Evolutionary conservation across 2,329 filamentous ascomycete genomes (phyloP), one percentile per base, ranked within the genome.

Genomic region (Colletotrichum sp.): DNA sequence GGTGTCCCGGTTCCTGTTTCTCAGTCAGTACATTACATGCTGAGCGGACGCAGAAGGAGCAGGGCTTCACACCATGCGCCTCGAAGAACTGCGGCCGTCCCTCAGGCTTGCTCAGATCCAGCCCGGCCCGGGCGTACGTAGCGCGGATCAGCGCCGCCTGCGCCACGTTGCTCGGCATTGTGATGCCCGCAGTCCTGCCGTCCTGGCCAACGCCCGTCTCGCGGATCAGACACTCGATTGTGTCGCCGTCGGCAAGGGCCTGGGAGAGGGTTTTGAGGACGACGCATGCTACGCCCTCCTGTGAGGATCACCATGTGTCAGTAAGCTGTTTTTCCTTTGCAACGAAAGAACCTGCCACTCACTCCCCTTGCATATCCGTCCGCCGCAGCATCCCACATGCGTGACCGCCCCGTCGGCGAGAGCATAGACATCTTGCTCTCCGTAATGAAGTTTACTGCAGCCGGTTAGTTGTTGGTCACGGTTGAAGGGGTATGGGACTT

Each of bases 361-460:
- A 59, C 90, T 10, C 89, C 90, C 0, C 89, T 84, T 6, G 84
- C 88, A 77, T 90, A 91, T 1, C 90, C 90, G 78, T 90, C 82
- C 0, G 88, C 90, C 4, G 79, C 80, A 7, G 79, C 81, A 77
- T 88, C 86, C 82, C 84, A 89, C 81, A 85, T 86, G 7, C 80
- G 80, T 66, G 80, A 84, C 13, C 79, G 78, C 8, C 83, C 83
- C 1, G 78, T 82, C 1, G 85, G 81, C 5, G 84, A 86, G 8
- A 88, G 78, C 82, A 87, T 43, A 26, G 36, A 80, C 76, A 71
- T 77, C 77, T 43, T 69, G 55, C 67, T 69, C 4, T 55, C 55
- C 18, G 34, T 26, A 7, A 68, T 16, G 26, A 39, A 67, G 21
- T 34, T 60, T 6, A 61, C 63, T 34, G 32, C 4, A 34, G 32